phyloP scores from a whole-genome alignment of 1,139 yeast species.

The Sugiyamaella neomexicana region DNA sequence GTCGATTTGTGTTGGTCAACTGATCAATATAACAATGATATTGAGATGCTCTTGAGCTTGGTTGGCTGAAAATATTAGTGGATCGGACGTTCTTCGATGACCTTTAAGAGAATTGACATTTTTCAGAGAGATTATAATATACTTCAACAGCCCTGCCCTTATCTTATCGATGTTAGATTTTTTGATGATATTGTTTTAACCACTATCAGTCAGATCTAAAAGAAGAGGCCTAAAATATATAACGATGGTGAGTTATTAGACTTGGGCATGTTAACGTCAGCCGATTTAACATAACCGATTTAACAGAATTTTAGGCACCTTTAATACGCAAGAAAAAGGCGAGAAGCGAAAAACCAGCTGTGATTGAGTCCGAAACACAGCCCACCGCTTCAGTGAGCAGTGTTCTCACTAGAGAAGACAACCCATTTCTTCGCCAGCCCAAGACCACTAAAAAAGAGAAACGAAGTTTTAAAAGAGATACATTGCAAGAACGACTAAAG shows the following conservation, averaged over 20 bases:
- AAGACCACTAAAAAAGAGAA: constrained; percentile 36
- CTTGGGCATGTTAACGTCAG: no score
- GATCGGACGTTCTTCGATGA: background rate
- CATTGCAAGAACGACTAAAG: constrained; percentile 17
- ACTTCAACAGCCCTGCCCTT: background rate
- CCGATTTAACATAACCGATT: no score
- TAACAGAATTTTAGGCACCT: constrained; percentile 15
- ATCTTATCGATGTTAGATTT: no score
- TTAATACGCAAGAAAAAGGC: constrained; percentile 19
- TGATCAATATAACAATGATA: background rate
- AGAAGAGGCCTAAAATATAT: no score
- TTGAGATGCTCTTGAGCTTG: background rate
- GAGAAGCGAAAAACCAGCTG: constrained; percentile 11
- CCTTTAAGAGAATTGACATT: background rate
- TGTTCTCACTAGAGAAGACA: constrained; percentile 24
- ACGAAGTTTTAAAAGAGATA: constrained; percentile 27
- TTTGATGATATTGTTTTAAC: no score
- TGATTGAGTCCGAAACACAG: background rate
- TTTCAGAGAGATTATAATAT: background rate
- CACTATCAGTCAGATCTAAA: no score
- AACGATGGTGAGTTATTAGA: constrained; percentile 2
- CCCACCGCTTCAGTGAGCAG: constrained; percentile 9
- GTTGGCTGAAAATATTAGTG: constrained; percentile 1
- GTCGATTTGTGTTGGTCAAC: no score
- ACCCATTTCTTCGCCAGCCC: constrained; percentile 31